Evolutionary conservation across 495 filamentous ascomycete genomes (phyloP), one percentile per base, ranked within the genome.

Genomic region (Aspergillus affinis): DNA sequence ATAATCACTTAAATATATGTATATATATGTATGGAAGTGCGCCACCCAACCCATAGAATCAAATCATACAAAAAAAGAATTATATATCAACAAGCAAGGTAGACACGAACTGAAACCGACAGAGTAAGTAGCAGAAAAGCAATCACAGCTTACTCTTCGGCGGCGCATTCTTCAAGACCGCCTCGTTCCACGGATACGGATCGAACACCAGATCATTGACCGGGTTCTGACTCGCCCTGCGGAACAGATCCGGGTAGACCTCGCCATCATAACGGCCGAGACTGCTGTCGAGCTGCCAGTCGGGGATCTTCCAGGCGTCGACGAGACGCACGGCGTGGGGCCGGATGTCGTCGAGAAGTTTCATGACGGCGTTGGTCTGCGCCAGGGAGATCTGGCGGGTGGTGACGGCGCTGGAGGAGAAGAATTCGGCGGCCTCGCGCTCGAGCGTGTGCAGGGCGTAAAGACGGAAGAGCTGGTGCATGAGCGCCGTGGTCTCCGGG

Each of bases 231-330:
- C 79, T 84, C 12, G 87, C 87, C 23, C 87, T 70, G 53, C 83
- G 71, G 74, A 88, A 89, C 69, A 90, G 76, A 70, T 89, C 86
- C 61, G 86, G 84, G 62, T 89, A 90, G 26, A 88, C 86, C 61
- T 86, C 80, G 21, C 87, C 87, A 65, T 90, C 86, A 29, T 79
- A 81, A 9, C 86, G 75, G 17, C 87, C 87, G 32, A 90, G 71
- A 64, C 80, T 83, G 63, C 79, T 83, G 63, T 90, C 86, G 10
- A 90, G 75, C 66, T 86, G 82, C 85, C 86, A 90, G 67, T 90
- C 87, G 3, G 86, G 82, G 63, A 90, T 86, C 48, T 80, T 75
- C 87, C 86, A 90, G 2, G 82, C 75, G 70, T 90, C 87, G 4
- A 88, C 86, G 48, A 90, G 68, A 57, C 80, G 70, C 21, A 90